phyloP scores from a whole-genome alignment of 78 protist species.

The Isochrysis galbana region DNA sequence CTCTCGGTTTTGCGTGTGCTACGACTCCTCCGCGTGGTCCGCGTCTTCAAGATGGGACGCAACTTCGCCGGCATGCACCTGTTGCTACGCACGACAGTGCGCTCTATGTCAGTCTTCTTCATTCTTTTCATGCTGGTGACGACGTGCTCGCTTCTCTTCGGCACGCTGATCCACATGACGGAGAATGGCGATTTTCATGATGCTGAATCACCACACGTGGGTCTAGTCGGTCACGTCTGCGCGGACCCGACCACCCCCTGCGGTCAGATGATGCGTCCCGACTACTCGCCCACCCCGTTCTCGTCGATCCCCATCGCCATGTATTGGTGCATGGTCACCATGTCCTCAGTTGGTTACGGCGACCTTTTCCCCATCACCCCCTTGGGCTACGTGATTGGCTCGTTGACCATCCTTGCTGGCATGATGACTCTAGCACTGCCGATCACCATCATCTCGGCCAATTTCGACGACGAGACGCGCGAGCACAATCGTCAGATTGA shows the following conservation, averaged over 20 bases:
- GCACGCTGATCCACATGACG: not conserved
- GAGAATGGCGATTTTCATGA: not conserved
- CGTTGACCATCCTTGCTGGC: not conserved
- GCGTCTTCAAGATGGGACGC: not conserved
- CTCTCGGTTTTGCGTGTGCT: not conserved
- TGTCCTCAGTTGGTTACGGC: conserved; percentile 33
- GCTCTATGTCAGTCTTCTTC: not conserved
- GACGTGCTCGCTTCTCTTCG: not conserved
- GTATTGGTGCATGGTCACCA: not conserved
- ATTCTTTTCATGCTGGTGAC: not conserved
- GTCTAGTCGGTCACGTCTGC: too few relatives aligned
- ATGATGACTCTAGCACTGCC: conserved; percentile 6
- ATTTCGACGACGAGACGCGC: not conserved
- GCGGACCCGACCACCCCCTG: not conserved
- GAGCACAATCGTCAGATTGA: not conserved
- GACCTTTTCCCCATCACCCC: not conserved
- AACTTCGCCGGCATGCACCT: not conserved
- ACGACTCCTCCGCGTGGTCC: not conserved
- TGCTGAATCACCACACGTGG: too few relatives aligned
- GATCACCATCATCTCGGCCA: not conserved
- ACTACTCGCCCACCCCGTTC: not conserved
- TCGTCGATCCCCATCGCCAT: not conserved
- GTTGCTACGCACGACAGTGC: not conserved
- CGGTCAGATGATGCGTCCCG: not conserved
- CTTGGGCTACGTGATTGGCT: not conserved